phyloP scores from a whole-genome alignment of 140 eudicot genomes.

The Flaveria floridana region DNA sequence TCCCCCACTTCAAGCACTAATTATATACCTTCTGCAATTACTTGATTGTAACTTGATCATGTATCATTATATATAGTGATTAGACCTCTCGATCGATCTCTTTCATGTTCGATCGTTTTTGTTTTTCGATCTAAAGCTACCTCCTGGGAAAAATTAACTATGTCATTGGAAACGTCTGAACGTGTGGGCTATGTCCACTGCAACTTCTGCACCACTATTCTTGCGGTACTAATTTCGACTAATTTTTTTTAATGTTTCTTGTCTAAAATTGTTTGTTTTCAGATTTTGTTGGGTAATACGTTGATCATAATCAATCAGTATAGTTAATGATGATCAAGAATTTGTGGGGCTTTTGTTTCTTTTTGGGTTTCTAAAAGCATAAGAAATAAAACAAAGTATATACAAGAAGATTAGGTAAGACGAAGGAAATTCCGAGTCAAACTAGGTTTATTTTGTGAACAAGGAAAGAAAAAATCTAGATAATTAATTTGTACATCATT shows the following conservation, averaged over 20 bases:
- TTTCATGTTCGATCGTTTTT: neutral
- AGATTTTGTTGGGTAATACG: neutral
- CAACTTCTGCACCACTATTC: slow-evolving; percentile 59
- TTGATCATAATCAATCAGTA: neutral
- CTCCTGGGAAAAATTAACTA: neutral
- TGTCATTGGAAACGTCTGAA: slow-evolving; percentile 41
- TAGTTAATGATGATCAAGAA: neutral
- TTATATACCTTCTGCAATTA: neutral
- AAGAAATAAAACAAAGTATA: neutral
- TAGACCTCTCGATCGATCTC: neutral
- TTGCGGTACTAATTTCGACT: slow-evolving; percentile 42
- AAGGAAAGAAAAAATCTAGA: neutral
- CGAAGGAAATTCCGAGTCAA: neutral
- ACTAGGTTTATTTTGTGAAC: neutral
- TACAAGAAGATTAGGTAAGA: neutral
- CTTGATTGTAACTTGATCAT: neutral
- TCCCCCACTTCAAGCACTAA: neutral
- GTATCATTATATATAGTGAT: neutral
- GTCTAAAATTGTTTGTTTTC: neutral
- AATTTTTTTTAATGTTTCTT: neutral
- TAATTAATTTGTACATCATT: slow-evolving; percentile 9
- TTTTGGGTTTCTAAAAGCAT: neutral
- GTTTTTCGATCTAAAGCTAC: slow-evolving; percentile 12
- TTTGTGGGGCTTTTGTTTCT: slow-evolving; percentile 4
- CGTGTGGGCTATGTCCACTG: slow-evolving; percentile 57